Conservation (phyloP, 192 early-diverging fungal species). For the Haplosporangium gracile region DNA sequence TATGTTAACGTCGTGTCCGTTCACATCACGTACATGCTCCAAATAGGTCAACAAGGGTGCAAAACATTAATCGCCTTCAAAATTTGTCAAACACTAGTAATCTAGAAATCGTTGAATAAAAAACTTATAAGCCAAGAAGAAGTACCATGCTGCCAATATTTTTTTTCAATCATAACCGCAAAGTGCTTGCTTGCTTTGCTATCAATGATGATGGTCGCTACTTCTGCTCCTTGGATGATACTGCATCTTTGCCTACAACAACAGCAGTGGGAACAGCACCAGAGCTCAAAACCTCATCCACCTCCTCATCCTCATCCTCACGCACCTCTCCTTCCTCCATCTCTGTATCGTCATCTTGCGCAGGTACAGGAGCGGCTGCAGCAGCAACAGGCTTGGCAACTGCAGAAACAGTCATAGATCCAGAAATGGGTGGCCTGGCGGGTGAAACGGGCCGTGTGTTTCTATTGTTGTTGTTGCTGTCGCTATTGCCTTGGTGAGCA, state of each 20-base stretch:
- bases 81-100: no score
- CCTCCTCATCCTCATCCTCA: conserved; percentile 41
- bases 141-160: no score
- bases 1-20: no score
- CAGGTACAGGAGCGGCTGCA: background rate
- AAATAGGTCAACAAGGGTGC: no score
- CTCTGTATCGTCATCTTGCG: conserved; percentile 39
- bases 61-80: no score
- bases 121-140: no score
- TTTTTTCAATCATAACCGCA: no score
- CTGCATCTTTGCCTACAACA: background rate
- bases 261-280: conserved; percentile 25
- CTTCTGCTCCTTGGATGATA: background rate
- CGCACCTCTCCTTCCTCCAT: conserved; percentile 56
- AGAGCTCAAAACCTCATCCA: conserved; percentile 46
- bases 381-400: background rate
- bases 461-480: no score
- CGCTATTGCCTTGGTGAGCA: background rate
- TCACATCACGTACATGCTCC: no score
- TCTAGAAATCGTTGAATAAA: no score
- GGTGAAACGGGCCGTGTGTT: background rate
- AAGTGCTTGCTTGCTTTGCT: no score
- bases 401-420: background rate
- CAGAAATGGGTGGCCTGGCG: background rate
- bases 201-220: no score